Evolutionary conservation across 1,284 basidiomycete species (phyloP).

Genomic region (Leccinum griseonigrum): DNA sequence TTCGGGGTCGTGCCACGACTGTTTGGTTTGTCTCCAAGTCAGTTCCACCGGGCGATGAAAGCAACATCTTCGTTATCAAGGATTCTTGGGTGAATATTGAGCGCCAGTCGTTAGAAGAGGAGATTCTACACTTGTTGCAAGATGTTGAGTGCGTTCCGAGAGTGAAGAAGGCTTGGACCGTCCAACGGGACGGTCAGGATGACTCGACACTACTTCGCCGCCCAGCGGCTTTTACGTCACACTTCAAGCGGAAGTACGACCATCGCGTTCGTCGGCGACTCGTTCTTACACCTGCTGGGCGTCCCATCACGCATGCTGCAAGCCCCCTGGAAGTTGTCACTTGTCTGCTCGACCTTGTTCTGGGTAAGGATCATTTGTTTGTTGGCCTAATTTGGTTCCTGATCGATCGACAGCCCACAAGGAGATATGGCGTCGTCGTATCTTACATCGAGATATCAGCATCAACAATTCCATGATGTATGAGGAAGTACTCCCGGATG

Average conservation of each 20-base stretch:
- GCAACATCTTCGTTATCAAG: not conserved
- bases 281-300: not conserved
- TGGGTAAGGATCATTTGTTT: not conserved
- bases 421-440: not conserved
- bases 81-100: not conserved
- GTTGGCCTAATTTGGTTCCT: not conserved
- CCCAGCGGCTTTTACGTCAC: not conserved
- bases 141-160: not conserved
- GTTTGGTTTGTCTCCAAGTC: not conserved
- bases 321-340: not conserved
- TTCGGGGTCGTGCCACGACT: not conserved
- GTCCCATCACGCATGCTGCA: not conserved
- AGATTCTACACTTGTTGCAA: not conserved
- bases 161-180: not conserved
- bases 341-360: not conserved
- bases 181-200: not conserved
- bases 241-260: not conserved
- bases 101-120: not conserved
- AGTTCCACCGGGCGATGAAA: not conserved
- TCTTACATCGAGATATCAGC: not conserved
- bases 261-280: not conserved
- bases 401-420: not conserved
- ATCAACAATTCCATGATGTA: not conserved
- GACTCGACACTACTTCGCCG: not conserved
- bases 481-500: not conserved